Evolutionary conservation across 2,329 filamentous ascomycete species (phyloP), one percentile per base, ranked within the genome.

Genomic region (Cyclaneusma minus): DNA sequence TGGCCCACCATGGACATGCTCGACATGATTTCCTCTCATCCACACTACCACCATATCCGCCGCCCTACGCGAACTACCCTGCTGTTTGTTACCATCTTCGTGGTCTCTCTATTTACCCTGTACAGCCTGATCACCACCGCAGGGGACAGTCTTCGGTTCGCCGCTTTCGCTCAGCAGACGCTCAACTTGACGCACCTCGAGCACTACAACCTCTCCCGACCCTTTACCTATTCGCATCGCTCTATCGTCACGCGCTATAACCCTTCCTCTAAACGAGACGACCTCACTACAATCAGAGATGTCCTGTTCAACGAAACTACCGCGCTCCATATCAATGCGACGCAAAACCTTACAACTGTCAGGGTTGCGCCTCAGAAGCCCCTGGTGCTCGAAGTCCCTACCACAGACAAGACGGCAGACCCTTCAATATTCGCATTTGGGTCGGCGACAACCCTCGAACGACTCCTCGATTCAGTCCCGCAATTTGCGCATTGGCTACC

Each of bases 401-500:
- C 9, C 4, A 11, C 13, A 2, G 36, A 33, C 1, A 31, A 31
- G 3, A 29, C 30, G 23, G 28, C 32, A 12, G 37, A 44, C 15
- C 35, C 35, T 2, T 34, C 35, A 4, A 37, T 35, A 10, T 24
- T 43, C 13, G 33, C 35, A 5, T 48, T 48, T 28, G 43, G 41
- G 7, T 19, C 45, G 7, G 40, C 43, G 21, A 48, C 44, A 1
- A 47, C 42, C 7, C 40, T 47, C 17, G 28, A 28, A 7, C 35
- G 43, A 6, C 31, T 48, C 15, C 39, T 35, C 12, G 41, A 39
- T 13, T 45, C 43, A 4, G 37, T 42, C 10, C 40, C 39, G 24
- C 43, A 45, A 26, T 25, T 48, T 12, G 38, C 33, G 16, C 34
- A 43, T n/a, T 48, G 43, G 44, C 34, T 47, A 3, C 38, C 43